Base-by-base conservation (phyloP, 2,329 filamentous ascomycete genomes). In the Hypoxylon sp. region DNA sequence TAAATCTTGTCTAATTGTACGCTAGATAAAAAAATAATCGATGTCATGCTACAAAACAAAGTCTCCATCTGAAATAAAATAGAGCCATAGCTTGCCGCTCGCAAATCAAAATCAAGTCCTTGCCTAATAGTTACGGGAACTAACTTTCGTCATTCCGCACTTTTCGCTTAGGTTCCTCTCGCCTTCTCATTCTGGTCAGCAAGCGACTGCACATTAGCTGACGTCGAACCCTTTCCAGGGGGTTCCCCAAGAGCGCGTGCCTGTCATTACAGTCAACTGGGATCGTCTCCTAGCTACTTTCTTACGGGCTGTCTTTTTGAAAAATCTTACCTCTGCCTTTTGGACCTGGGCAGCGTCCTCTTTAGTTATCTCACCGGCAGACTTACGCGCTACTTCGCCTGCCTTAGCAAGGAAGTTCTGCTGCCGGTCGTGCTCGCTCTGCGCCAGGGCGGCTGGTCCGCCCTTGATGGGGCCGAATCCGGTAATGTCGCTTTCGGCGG, bases 361-460 rank as follows among this genome's bases (percentile, higher is more conserved):
- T 65, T 72, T 76, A 1, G 77, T 77, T 41, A 80, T 72, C 30
- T 77, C 56, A 4, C 62, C 67, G 6, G 64, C 61, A 0, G 72
- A 70, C 65, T 79, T 79, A 7, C 75, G 65, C 2, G 74, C 73
- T 3, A 79, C 63, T 6, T 77, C 75, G 25, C 75, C 73, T 1
- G 77, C 75, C 45, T 72, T 74, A 10, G 67, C 72, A 17, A 76
- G 46, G 60, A 79, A 79, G 65, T 78, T 78, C 59, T 77, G 73
- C 64, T 79, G 77, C 52, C 71, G 75, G 67, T 77, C 76, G 60
- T 79, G 75, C 61, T 77, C 61, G 65, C 76, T 77, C 66, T 80
- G 78, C 0, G 77, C 77, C 3, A 72, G 76, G 3, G 77, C 76
- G 1, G 78, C 77, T 1, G 74, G 63, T 1, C 78, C 78, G 49